phyloP scores from a whole-genome alignment of 1,139 yeast species.

The Magnusiomyces sp. region DNA sequence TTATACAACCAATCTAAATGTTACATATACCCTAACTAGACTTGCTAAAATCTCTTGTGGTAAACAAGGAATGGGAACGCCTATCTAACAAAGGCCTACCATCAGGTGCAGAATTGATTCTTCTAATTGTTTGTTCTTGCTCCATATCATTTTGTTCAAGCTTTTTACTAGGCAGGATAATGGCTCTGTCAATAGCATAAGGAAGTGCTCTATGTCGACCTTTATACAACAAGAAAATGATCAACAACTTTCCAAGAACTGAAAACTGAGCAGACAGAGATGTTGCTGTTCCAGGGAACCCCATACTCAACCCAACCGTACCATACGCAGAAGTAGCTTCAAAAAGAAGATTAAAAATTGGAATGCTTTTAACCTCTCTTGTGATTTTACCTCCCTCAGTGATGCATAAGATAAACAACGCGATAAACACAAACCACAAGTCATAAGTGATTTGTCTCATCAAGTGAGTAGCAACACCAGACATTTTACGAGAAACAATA shows the following conservation, averaged over 20 bases:
- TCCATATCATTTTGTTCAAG: slow-evolving; percentile 57
- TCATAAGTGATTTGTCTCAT: slow-evolving; percentile 89
- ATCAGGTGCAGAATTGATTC: no score
- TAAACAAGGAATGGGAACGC: no score
- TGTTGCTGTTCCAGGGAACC: slow-evolving; percentile 58
- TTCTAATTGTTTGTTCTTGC: slow-evolving; percentile 21
- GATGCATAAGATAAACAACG: slow-evolving; percentile 75
- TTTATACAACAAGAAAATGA: slow-evolving; percentile 83
- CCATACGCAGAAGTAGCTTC: slow-evolving; percentile 95
- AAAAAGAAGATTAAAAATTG: slow-evolving; percentile 66
- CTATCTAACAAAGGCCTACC: no score
- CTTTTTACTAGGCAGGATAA: slow-evolving; percentile 70
- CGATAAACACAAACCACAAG: slow-evolving; percentile 86
- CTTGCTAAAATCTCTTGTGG: no score
- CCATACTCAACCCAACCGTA: slow-evolving; percentile 86
- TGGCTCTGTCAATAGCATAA: slow-evolving; percentile 86
- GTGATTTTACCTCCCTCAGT: slow-evolving; percentile 64
- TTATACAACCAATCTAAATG: no score
- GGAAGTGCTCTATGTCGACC: slow-evolving; percentile 98
- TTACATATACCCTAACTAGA: no score
- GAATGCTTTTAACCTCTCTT: slow-evolving; percentile 43
- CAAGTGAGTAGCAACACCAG: slow-evolving; percentile 79
- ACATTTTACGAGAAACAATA: slow-evolving; percentile 26
- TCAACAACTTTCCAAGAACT: slow-evolving; percentile 68
- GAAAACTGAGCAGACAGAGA: slow-evolving; percentile 70